A percentile compares a stretch with the other conserved stretches of the same genome.
These are phyloP conservation scores for Tetragonia tetragonoides DNA, from an alignment of 148 eudicot species.

Conservation along the genomic window DNA sequence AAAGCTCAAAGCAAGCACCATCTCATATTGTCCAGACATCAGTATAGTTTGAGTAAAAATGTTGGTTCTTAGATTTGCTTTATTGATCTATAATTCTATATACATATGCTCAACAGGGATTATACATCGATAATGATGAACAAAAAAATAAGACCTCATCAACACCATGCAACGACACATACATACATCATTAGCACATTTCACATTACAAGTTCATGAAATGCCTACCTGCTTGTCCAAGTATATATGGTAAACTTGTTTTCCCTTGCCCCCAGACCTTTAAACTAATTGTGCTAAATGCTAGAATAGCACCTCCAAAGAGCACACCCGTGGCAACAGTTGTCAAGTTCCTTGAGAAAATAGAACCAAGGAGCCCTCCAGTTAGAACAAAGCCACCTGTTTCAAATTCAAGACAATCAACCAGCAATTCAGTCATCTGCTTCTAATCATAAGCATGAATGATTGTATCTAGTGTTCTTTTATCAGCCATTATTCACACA, in stretches of 20 bases:
- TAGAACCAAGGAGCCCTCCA: conserved; percentile 74
- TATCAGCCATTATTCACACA: background rate
- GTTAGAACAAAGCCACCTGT: conserved; percentile 79
- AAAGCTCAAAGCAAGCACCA: no score
- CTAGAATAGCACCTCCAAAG: conserved; percentile 75
- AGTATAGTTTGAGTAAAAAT: no score
- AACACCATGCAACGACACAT: background rate
- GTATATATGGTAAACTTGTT: conserved; percentile 76
- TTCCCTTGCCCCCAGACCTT: conserved; percentile 87
- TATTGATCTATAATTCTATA: no score
- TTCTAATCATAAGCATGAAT: background rate
- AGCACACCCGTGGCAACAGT: conserved; percentile 58
- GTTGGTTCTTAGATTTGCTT: no score
- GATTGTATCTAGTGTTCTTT: background rate
- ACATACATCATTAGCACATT: background rate
- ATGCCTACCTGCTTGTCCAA: conserved; percentile 85
- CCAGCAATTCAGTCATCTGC: conserved; percentile 2
- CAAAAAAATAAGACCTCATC: background rate
- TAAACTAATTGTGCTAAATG: conserved; percentile 68
- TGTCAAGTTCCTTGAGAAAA: conserved; percentile 59
- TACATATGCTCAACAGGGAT: background rate
- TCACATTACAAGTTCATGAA: background rate
- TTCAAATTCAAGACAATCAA: conserved; percentile 15
- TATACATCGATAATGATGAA: background rate
- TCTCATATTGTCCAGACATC: no score